phyloP scores from a whole-genome alignment of 208 protist genomes.

The Kentomonas sorsogonicus region DNA sequence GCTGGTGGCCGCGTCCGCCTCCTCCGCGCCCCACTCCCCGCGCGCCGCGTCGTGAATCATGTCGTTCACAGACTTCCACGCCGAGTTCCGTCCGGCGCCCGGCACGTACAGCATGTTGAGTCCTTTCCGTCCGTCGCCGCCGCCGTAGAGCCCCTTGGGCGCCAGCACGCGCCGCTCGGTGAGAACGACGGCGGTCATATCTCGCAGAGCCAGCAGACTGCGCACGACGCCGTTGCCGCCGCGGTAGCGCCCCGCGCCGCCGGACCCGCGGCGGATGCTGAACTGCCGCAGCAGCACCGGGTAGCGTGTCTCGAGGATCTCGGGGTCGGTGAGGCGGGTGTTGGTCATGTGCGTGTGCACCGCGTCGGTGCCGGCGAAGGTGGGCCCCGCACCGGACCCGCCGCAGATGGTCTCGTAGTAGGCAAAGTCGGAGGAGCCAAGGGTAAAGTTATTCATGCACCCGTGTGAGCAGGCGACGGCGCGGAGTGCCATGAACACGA shows the following conservation, averaged over 20 bases:
- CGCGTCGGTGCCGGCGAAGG: conserved; percentile 71
- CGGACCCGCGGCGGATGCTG: conserved; percentile 66
- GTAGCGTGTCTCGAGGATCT: conserved; percentile 92
- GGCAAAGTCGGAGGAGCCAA: conserved; percentile 85
- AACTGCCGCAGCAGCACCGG: conserved; percentile 90
- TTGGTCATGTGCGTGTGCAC: conserved; percentile 98
- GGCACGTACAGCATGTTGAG: conserved; percentile 53
- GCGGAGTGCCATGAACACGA: conserved; percentile 90
- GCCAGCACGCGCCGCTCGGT: conserved; percentile 86
- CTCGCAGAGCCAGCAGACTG: conserved; percentile 79
- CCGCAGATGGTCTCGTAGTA: conserved; percentile 97
- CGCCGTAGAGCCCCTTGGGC: conserved; percentile 82
- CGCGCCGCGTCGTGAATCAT: conserved; percentile 47
- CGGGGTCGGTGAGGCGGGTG: conserved; percentile 93
- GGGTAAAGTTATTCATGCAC: conserved; percentile 96
- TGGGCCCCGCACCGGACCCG: conserved; percentile 87
- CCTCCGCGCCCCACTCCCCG: conserved; percentile 30
- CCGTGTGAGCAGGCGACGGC: conserved; percentile 85
- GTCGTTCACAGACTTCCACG: conserved; percentile 21
- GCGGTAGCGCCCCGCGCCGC: conserved; percentile 67
- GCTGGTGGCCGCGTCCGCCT: neutral
- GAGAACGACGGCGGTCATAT: conserved; percentile 79
- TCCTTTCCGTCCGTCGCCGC: conserved; percentile 63
- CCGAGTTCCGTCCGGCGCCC: neutral
- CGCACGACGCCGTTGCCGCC: conserved; percentile 92